Conservation (phyloP, 2,329 filamentous ascomycete species). For the Fusarium marasasianum region DNA sequence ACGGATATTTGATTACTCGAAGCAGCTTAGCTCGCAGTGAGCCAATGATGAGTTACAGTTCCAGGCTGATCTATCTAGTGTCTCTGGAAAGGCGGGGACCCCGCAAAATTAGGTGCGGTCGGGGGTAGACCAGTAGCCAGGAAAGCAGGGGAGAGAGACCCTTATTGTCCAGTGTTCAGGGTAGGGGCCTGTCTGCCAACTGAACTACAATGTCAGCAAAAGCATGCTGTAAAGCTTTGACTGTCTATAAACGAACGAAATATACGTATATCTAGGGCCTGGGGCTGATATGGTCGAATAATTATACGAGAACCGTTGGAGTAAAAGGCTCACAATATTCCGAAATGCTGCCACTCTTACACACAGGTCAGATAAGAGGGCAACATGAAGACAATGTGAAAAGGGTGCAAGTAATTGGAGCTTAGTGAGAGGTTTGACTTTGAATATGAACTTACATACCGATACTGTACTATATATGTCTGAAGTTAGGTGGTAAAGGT, state of each 20-base stretch:
- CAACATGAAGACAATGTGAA: not conserved
- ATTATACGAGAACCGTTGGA: not conserved
- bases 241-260: not conserved
- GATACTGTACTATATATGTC: not conserved
- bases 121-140: not conserved
- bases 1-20: slow-evolving; percentile 11
- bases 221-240: not conserved
- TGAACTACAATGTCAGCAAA: not conserved
- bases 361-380: not conserved
- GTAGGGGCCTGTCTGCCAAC: not conserved
- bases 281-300: not conserved
- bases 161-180: not conserved
- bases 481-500: not conserved
- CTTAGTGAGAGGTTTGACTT: not conserved
- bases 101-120: slow-evolving; percentile 18
- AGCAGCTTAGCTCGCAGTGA: slow-evolving; percentile 17
- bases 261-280: not conserved
- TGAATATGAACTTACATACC: not conserved
- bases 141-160: not conserved
- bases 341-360: not conserved
- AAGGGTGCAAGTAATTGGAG: not conserved
- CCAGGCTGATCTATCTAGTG: slow-evolving; percentile 18
- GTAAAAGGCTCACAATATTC: not conserved
- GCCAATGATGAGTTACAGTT: slow-evolving; percentile 28
- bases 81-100: slow-evolving; percentile 31